Conservation (phyloP, 768 basidiomycete species). For the Obba rivulosa region DNA sequence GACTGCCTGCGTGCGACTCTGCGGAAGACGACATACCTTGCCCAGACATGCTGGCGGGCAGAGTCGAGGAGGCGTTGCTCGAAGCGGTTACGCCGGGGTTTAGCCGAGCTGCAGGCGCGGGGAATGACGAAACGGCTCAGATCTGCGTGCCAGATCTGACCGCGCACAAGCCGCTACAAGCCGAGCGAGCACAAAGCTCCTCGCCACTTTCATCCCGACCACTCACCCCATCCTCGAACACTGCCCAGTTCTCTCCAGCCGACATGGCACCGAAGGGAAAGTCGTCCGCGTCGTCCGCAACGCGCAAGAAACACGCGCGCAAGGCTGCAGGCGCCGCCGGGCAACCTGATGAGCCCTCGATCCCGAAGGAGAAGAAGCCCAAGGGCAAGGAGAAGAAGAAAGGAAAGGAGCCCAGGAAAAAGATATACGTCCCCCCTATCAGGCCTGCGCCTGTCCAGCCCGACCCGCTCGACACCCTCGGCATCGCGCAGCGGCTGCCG, state of each 20-base stretch:
- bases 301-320: constrained; percentile 90
- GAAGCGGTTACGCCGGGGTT: no score
- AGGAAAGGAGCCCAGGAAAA: constrained; percentile 67
- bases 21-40: not conserved
- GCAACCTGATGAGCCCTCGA: constrained; percentile 19
- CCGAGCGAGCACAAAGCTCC: no score
- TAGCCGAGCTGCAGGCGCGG: no score
- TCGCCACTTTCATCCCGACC: no score
- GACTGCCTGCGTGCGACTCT: not conserved
- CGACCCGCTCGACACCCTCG: constrained; percentile 85
- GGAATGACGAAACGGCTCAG: no score
- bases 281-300: constrained; percentile 79
- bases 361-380: constrained; percentile 32
- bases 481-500: constrained; percentile 67
- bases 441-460: constrained; percentile 70
- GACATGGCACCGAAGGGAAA: constrained; percentile 38
- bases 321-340: constrained; percentile 46
- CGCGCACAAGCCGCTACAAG: no score
- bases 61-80: not conserved
- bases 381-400: constrained; percentile 53
- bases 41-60: not conserved
- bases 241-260: no score
- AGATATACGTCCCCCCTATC: constrained; percentile 82
- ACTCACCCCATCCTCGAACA: no score
- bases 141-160: no score